Base-by-base conservation (phyloP, 129 eudicot species). In the Chrysanthemum seticuspe region DNA sequence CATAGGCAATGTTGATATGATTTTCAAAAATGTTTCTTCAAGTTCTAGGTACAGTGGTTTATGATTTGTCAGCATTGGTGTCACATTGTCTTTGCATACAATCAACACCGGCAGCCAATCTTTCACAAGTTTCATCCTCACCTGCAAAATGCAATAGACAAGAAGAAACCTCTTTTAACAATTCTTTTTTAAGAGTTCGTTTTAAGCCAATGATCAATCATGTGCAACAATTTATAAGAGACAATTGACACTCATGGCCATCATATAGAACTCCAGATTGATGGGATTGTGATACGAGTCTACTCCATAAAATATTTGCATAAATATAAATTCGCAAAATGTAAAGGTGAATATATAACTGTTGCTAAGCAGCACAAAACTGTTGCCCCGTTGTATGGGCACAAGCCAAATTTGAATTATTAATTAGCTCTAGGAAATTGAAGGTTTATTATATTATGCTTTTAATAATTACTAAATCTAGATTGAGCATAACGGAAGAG, bases 81-180 rank as follows among this genome's bases (percentile, higher is more conserved):
- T 67, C 16, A 79, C 75, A 23, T 61, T 74, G 67, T 92, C 98
- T 87, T 84, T 92, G 85, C 95, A 92, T 15, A 83, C 85, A 45
- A 84, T 87, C 76, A 92, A 74, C 85, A 92, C 96, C 0, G 98
- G 96, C 18, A 92, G 89, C 98, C 98, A 92, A 76, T 87, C 87
- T 48, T 80, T 81, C 63, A 92, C 98, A 52, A 92, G 83, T 74
- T 87, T 87, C 95, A 82, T 84, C 74, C 98, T 82, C 49, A 92
- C 96, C 98, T 92, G 88, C 45, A 34, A 25, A 25, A 71, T 36
- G 21, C 53, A 57, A 51, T 12, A 50, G 7, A 68, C 18, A 4
- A 9, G 6, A 51, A 14, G 49, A 4, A 66, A 9, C 11, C 27
- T 45, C 34, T 19, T 19, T 19, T 19, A 19, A 19, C 21, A 19